Conservation (phyloP, 192 early-diverging fungal genomes). For the Coemansia sp. region DNA sequence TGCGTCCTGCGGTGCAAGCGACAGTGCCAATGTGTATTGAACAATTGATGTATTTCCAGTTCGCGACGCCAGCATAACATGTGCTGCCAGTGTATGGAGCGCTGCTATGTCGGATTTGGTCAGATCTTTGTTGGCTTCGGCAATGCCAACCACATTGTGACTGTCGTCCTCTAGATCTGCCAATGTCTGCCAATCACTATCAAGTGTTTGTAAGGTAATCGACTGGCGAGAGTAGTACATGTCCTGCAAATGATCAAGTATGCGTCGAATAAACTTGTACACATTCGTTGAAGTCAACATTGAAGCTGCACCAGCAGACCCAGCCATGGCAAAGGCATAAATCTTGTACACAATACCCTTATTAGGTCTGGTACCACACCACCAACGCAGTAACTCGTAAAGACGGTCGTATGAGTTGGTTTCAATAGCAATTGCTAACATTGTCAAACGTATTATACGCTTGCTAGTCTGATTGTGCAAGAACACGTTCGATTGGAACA, state of each 20-base stretch:
- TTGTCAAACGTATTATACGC: slow-evolving; percentile 21
- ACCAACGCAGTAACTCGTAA: slow-evolving; percentile 41
- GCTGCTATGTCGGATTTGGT: slow-evolving; percentile 28
- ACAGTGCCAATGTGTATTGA: slow-evolving; percentile 42
- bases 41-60: slow-evolving; percentile 7
- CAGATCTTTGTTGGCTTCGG: slow-evolving; percentile 2
- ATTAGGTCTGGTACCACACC: slow-evolving; percentile 38
- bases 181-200: neutral
- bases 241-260: slow-evolving; percentile 28
- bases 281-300: slow-evolving; percentile 32
- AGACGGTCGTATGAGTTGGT: slow-evolving; percentile 12
- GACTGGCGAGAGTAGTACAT: slow-evolving; percentile 12
- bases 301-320: slow-evolving; percentile 10
- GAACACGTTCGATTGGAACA: slow-evolving; percentile 45
- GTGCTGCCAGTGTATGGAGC: slow-evolving; percentile 32
- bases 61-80: slow-evolving; percentile 31
- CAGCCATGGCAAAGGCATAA: slow-evolving; percentile 27
- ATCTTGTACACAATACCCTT: slow-evolving; percentile 30
- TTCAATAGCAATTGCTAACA: slow-evolving; percentile 26
- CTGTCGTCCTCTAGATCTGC: neutral
- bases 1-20: slow-evolving; percentile 31
- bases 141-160: neutral
- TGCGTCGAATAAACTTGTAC: slow-evolving; percentile 49
- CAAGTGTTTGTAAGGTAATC: neutral
- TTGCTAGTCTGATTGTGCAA: neutral